Base-by-base conservation (phyloP, 2,329 filamentous ascomycete genomes). In the Ophiocordyceps camponoti-saundersi region DNA sequence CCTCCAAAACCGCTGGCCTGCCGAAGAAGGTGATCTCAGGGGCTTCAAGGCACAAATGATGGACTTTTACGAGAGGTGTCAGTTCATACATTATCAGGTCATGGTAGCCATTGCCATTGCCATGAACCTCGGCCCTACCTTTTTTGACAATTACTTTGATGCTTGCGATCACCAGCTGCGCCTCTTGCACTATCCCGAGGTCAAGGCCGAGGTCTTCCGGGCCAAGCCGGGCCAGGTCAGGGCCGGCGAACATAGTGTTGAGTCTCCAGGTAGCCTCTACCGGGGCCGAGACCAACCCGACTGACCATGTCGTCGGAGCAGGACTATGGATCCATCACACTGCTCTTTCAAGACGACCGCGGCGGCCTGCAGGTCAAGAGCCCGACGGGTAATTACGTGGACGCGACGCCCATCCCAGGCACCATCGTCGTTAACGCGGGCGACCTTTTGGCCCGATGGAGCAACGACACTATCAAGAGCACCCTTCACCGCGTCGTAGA, bases 401-500 rank as follows among this genome's bases (percentile, higher is more conserved):
- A 95, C 57, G 89, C 85, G 1, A 86, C 77, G 7, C 88, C 89
- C 0, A 90, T 94, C 49, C 70, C 79, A 34, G 80, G 79, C 47
- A 88, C 86, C 0, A 82, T 92, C 40, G 85, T 95, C 12, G 76
- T 95, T 52, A 95, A 95, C 57, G 88, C 88, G 0, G 89, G 88
- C 1, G 89, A 95, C 59, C 61, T 95, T 53, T 68, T 95, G 45
- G 82, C 85, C 1, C 72, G 88, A 46, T 95, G 88, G 89, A 86
- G 83, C 52, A 95, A 95, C 58, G 86, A 93, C 57, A 83, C 77
- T 5, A 94, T 95, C 65, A 88, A 84, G 66, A 90, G 84, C 59
- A 95, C 89, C 4, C 77, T 88, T 50, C 89, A 95, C 63, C 79
- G 88, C 12, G 89, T 95, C 1, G 85, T 95, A 6, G 85, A 95